Conservation (phyloP, 345 rosid species). For the Excoecaria agallocha region DNA sequence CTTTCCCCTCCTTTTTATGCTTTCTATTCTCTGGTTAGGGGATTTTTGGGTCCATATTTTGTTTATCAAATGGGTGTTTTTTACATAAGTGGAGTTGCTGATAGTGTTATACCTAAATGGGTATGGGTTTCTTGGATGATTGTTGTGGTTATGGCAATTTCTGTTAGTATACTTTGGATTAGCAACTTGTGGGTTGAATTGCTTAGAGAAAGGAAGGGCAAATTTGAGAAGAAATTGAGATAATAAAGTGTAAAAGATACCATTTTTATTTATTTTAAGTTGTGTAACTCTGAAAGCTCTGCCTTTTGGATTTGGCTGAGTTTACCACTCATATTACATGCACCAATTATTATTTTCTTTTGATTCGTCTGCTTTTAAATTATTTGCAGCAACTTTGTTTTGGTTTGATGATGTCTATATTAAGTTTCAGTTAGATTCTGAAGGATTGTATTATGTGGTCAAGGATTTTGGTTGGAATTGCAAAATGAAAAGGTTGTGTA, state of each 20-base stretch:
- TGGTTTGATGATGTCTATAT: not conserved
- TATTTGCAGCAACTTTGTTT: not conserved
- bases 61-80: slow-evolving; percentile 56
- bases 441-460: not conserved
- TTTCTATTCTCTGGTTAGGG: slow-evolving; percentile 65
- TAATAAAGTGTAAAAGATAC: slow-evolving; percentile 11
- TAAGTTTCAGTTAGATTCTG: not conserved
- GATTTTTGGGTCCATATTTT: slow-evolving; percentile 61
- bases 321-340: not conserved
- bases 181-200: slow-evolving; percentile 70
- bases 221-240: slow-evolving; percentile 42
- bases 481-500: not conserved
- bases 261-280: not conserved
- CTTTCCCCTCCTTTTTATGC: slow-evolving; percentile 73
- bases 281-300: not conserved
- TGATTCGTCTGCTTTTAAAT: not conserved
- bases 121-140: slow-evolving; percentile 82
- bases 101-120: slow-evolving; percentile 66
- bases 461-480: not conserved
- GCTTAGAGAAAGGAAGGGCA: slow-evolving; percentile 44
- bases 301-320: not conserved
- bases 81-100: slow-evolving; percentile 52
- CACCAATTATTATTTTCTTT: not conserved
- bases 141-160: slow-evolving; percentile 63
- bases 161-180: slow-evolving; percentile 80